phyloP scores from a whole-genome alignment of 2,329 filamentous ascomycete species.

The Verticillium nonalfalfae region DNA sequence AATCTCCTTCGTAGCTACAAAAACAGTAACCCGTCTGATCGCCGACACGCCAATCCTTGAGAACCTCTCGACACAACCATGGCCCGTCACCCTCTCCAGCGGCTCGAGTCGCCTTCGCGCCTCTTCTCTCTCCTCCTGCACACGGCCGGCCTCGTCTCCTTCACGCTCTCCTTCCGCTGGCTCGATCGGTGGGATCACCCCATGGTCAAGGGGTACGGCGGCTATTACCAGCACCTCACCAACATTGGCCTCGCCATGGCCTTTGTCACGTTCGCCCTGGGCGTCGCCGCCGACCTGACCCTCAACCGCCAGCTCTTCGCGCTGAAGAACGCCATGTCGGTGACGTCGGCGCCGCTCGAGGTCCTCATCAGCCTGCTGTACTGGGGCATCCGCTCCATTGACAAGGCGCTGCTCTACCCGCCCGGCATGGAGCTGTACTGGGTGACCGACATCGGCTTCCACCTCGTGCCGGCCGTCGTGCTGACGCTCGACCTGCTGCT shows the following conservation, averaged over 20 bases:
- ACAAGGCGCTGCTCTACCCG: slow-evolving; percentile 44
- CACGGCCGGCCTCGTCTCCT: slow-evolving; percentile 43
- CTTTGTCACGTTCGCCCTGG: slow-evolving; percentile 53
- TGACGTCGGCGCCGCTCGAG: slow-evolving; percentile 63
- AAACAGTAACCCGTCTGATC: no score
- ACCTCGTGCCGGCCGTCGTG: slow-evolving; percentile 59
- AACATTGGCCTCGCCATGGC: slow-evolving; percentile 63
- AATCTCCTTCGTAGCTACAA: no score
- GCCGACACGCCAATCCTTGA: no score
- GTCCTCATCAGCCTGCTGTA: slow-evolving; percentile 67
- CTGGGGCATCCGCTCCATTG: slow-evolving; percentile 59
- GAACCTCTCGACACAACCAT: slow-evolving; percentile 20
- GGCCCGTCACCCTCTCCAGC: slow-evolving; percentile 56
- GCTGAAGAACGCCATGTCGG: slow-evolving; percentile 60
- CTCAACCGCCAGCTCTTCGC: slow-evolving; percentile 51
- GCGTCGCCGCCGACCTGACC: slow-evolving; percentile 58
- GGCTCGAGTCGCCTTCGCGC: slow-evolving; percentile 58
- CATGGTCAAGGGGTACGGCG: slow-evolving; percentile 55
- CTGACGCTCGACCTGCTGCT: slow-evolving; percentile 60
- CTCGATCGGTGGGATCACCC: slow-evolving; percentile 41
- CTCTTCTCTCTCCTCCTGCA: slow-evolving; percentile 59
- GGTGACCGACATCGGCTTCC: slow-evolving; percentile 56
- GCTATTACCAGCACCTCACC: slow-evolving; percentile 67
- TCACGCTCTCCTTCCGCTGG: slow-evolving; percentile 46
- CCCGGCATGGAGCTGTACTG: slow-evolving; percentile 50